Conservation (phyloP, 192 early-diverging fungal species). For the Coemansia sp. region DNA sequence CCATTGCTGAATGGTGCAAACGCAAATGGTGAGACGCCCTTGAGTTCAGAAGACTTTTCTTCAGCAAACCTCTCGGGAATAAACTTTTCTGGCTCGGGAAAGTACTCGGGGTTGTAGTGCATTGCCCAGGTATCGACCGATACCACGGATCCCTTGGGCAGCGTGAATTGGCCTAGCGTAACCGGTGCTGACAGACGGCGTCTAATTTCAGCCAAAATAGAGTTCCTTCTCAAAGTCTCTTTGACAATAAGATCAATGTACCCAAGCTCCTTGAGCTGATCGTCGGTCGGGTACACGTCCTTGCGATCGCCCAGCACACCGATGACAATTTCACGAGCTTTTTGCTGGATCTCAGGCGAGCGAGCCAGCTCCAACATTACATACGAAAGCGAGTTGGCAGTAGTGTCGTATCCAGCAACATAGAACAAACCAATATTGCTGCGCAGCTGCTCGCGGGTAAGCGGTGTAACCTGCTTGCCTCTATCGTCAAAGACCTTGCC, state of each 20-base stretch:
- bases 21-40: constrained; percentile 32
- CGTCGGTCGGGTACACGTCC: constrained; percentile 55
- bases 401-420: constrained; percentile 61
- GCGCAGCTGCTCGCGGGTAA: constrained; percentile 52
- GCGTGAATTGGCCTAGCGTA: constrained; percentile 41
- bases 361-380: constrained; percentile 53
- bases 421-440: constrained; percentile 59
- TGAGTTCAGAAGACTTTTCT: constrained; percentile 34
- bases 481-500: constrained; percentile 50
- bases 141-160: constrained; percentile 45
- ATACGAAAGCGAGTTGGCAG: constrained; percentile 58
- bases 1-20: constrained; percentile 63
- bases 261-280: constrained; percentile 56
- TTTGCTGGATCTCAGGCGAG: constrained; percentile 55
- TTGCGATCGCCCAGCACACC: constrained; percentile 56
- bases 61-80: constrained; percentile 55
- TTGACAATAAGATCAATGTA: constrained; percentile 59
- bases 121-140: constrained; percentile 49
- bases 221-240: constrained; percentile 52
- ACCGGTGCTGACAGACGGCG: constrained; percentile 44
- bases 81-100: constrained; percentile 48
- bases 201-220: constrained; percentile 52
- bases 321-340: constrained; percentile 57
- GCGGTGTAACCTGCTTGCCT: constrained; percentile 36
- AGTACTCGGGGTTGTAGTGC: constrained; percentile 53